phyloP scores from a whole-genome alignment of 2,329 filamentous ascomycete genomes.

The Alternaria gansuensis region DNA sequence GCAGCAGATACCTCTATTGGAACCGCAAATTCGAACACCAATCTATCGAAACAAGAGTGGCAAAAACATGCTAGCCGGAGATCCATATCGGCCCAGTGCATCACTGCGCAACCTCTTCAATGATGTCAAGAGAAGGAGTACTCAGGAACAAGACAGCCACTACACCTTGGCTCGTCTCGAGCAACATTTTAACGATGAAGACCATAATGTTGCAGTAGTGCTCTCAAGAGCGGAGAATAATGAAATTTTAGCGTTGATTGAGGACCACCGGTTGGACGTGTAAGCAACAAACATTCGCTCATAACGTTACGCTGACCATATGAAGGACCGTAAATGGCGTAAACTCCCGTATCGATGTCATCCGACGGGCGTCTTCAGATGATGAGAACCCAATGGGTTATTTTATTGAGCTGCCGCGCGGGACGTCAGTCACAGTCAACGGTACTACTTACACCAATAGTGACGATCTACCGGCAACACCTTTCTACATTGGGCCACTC shows the following conservation, averaged over 20 bases:
- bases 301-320: not conserved
- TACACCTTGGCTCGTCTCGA: slow-evolving; percentile 2
- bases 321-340: slow-evolving; percentile 2
- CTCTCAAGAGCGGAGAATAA: slow-evolving; percentile 9
- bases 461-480: not conserved
- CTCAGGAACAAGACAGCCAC: not conserved
- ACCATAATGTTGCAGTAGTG: slow-evolving; percentile 8
- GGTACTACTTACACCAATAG: slow-evolving; percentile 25
- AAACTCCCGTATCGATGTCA: slow-evolving; percentile 10
- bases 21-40: slow-evolving; percentile 15
- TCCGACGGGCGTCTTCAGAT: slow-evolving; percentile 4
- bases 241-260: slow-evolving; percentile 2
- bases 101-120: slow-evolving; percentile 17
- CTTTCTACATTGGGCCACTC: slow-evolving; percentile 31
- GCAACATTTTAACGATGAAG: not conserved
- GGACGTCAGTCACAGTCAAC: slow-evolving; percentile 29
- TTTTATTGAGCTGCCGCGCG: slow-evolving; percentile 24
- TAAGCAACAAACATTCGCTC: not conserved
- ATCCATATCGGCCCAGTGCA: slow-evolving; percentile 9
- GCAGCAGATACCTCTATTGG: slow-evolving; percentile 11
- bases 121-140: slow-evolving; percentile 15
- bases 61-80: not conserved
- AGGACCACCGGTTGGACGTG: slow-evolving; percentile 18
- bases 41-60: slow-evolving; percentile 8
- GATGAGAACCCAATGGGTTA: slow-evolving; percentile 6